A percentile compares a stretch with the other conserved stretches of the same genome.
Conservation (phyloP, 148 eudicot genomes). For the Heliosperma pusillum region DNA sequence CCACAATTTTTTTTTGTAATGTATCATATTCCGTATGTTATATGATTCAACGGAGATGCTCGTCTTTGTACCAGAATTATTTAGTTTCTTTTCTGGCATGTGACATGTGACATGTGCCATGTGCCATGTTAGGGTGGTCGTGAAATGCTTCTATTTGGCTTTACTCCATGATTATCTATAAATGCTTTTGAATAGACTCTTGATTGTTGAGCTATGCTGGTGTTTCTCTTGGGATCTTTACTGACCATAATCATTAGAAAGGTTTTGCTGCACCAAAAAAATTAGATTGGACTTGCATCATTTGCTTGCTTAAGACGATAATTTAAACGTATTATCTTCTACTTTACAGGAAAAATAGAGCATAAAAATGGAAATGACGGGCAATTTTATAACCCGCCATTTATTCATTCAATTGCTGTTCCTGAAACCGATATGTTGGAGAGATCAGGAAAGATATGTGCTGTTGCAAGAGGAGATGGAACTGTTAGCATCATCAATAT, state of each 20-base stretch:
- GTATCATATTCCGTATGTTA: no score
- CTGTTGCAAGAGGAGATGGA: conserved; percentile 95
- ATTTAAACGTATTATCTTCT: neutral
- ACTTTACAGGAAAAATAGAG: conserved; percentile 36
- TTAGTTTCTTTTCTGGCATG: no score
- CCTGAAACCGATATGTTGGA: conserved; percentile 82
- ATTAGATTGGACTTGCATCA: conserved; percentile 3
- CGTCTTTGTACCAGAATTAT: no score
- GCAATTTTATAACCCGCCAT: conserved; percentile 79
- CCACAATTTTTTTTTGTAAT: no score
- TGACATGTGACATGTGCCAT: no score
- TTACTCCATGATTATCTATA: no score
- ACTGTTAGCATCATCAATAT: conserved; percentile 67
- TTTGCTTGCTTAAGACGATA: conserved; percentile 9
- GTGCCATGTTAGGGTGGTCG: no score
- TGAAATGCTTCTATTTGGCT: no score
- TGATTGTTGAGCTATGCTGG: conserved; percentile 5
- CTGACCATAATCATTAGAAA: neutral
- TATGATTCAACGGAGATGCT: no score
- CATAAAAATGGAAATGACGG: conserved; percentile 34
- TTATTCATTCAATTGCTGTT: conserved; percentile 83
- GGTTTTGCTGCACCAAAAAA: neutral
- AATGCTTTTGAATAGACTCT: neutral
- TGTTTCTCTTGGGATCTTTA: neutral
- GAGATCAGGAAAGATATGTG: conserved; percentile 69